A percentile compares a stretch with the other conserved stretches of the same genome.
phyloP scores from a whole-genome alignment of 1,284 basidiomycete species.

The Ustilago nuda region DNA sequence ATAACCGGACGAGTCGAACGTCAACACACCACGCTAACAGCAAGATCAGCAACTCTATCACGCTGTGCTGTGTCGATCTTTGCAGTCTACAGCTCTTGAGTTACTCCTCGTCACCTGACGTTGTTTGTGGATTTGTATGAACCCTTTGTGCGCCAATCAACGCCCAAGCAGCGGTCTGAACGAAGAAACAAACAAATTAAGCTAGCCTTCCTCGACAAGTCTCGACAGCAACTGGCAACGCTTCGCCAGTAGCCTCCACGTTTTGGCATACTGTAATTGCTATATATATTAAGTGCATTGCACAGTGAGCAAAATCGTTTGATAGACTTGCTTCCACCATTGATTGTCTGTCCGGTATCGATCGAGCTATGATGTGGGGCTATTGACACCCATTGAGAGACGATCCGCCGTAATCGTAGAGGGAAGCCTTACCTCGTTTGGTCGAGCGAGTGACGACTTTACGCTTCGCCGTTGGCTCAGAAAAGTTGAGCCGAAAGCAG shows the following conservation, averaged over 20 bases:
- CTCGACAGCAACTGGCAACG: not conserved
- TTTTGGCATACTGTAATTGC: too few relatives aligned
- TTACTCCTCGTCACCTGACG: too few relatives aligned
- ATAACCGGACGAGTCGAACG: constrained; percentile 10
- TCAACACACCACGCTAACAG: constrained; percentile 1
- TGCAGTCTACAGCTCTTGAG: not conserved
- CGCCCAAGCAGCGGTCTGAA: not conserved
- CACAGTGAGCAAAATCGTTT: too few relatives aligned
- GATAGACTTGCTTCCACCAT: too few relatives aligned
- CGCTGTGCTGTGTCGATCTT: not conserved
- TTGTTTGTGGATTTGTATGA: not conserved
- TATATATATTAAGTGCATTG: too few relatives aligned
- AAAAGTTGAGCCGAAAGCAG: not conserved
- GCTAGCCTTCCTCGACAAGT: not conserved
- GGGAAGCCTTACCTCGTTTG: not conserved
- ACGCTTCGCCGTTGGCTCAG: not conserved
- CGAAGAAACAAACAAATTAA: not conserved
- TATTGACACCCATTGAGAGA: not conserved
- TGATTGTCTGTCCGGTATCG: too few relatives aligned
- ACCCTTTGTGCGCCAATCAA: not conserved
- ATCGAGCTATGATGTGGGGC: not conserved
- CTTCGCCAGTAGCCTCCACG: too few relatives aligned
- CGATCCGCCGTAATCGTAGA: not conserved
- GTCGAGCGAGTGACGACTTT: not conserved
- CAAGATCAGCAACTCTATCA: not conserved